Percentiles rank a stretch among this genome's conserved stretches.
Conservation (phyloP, 2,329 filamentous ascomycete species). For the Conoideocrella luteorostrata region DNA sequence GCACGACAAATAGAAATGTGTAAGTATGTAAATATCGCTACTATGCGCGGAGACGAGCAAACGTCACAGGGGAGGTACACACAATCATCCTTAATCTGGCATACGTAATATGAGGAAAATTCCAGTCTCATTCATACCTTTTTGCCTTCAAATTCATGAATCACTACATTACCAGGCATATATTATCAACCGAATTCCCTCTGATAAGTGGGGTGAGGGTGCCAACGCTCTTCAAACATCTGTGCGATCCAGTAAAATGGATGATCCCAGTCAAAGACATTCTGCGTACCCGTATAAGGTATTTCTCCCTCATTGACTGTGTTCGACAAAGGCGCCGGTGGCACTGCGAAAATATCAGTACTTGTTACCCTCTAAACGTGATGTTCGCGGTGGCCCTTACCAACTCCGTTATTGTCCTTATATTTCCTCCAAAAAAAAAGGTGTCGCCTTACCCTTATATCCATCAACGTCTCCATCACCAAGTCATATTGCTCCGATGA, state of each 20-base stretch:
- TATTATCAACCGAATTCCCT: slow-evolving; percentile 13
- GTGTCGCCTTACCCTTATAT: slow-evolving; percentile 17
- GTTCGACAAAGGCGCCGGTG: not conserved
- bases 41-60: too few relatives aligned
- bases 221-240: slow-evolving; percentile 38
- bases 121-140: too few relatives aligned
- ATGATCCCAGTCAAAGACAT: slow-evolving; percentile 29
- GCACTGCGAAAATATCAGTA: too few relatives aligned
- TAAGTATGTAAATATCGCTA: too few relatives aligned
- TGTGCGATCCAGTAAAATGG: slow-evolving; percentile 39
- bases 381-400: slow-evolving; percentile 14
- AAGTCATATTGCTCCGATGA: slow-evolving; percentile 25
- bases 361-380: too few relatives aligned
- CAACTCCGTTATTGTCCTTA: slow-evolving; percentile 17
- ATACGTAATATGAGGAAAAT: too few relatives aligned
- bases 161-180: too few relatives aligned
- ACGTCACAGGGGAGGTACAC: not conserved
- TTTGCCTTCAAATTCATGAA: too few relatives aligned
- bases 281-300: slow-evolving; percentile 19
- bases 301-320: not conserved
- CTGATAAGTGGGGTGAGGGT: slow-evolving; percentile 24
- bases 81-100: not conserved
- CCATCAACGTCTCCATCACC: slow-evolving; percentile 22
- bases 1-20: too few relatives aligned
- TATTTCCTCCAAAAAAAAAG: slow-evolving; percentile 19